These are phyloP conservation scores for Calonectria pseudoreteaudii DNA, from an alignment of 2,329 filamentous ascomycete species.

Conservation along the genomic window DNA sequence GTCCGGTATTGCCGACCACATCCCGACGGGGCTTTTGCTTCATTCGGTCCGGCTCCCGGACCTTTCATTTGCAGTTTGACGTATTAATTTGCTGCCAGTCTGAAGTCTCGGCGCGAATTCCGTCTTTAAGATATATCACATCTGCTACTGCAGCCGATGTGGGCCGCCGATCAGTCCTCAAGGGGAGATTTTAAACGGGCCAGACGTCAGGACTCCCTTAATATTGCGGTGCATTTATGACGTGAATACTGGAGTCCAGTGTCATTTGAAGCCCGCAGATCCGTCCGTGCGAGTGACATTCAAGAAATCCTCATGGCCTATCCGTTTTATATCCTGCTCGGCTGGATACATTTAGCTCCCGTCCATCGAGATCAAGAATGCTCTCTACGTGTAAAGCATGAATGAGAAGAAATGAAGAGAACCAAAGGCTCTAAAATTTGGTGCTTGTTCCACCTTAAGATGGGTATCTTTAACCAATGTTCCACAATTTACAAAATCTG, in stretches of 20 bases:
- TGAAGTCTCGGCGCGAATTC: background rate
- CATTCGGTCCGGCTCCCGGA: background rate
- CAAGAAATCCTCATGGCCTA: no score
- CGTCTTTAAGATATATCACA: background rate
- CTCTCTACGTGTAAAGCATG: background rate
- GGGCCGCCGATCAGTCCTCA: background rate
- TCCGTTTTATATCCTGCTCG: no score
- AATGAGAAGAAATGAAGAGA: background rate
- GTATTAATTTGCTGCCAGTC: background rate
- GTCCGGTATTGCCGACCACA: background rate
- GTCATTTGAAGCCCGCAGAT: background rate
- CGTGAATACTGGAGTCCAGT: background rate
- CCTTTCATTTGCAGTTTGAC: background rate
- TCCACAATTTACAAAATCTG: background rate
- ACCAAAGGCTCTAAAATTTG: background rate
- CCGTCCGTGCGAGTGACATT: no score
- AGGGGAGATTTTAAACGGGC: background rate
- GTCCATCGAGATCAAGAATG: no score
- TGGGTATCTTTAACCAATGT: background rate
- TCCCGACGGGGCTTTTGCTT: background rate
- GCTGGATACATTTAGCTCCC: no score
- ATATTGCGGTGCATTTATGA: background rate
- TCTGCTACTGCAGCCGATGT: background rate
- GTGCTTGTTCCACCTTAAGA: background rate
- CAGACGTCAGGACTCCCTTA: background rate